Evolutionary conservation across 495 filamentous ascomycete species (phyloP), one percentile per base, ranked within the genome.

Genomic region (Chaetomium fimeti): DNA sequence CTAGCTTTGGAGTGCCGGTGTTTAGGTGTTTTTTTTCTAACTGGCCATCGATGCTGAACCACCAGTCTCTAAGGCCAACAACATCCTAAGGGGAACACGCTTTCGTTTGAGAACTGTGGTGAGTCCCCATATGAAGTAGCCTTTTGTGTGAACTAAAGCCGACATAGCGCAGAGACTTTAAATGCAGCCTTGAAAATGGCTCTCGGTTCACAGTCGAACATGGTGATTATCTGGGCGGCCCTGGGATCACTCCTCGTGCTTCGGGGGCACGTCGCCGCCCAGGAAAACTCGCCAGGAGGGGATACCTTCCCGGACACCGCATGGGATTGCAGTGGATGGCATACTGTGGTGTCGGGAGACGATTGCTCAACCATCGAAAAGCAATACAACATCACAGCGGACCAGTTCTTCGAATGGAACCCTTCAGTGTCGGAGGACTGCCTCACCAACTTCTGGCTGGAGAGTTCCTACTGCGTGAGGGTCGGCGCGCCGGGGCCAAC

Each of bases 361-460:
- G 3, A 9, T 2, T 57, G 55, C 38, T 15, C 11, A 1, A 7
- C 3, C 3, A 45, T 59, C 28, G 38, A 61, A 3, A n/a, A 47
- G 9, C 49, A 51, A 28, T 68, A 28, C 62, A 45, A 36, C 27
- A 67, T 67, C 57, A 67, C 68, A 9, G 22, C 20, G 9, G 36
- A 2, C 3, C 57, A 68, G 42, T 68, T 71, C 40, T 20, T 61
- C 3, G 18, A 38, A 36, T 68, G 62, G 66, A 64, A 68, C 25
- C 64, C 53, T 22, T 58, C 43, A 1, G 51, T 68, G 4, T 55
- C 42, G 9, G 18, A 27, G 1, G 52, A 65, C 52, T 62, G 64
- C 38, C 16, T 8, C 0, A 60, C 57, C 16, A 54, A 59, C 47
- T 66, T 61, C 49, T 61, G 61, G 68, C 16, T 56, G n/a, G 20